A percentile compares a stretch with the other conserved stretches of the same genome.
These are phyloP conservation scores for Eimeria tenella DNA, from an alignment of 169 alveolate genomes.

Conservation along the genomic window DNA sequence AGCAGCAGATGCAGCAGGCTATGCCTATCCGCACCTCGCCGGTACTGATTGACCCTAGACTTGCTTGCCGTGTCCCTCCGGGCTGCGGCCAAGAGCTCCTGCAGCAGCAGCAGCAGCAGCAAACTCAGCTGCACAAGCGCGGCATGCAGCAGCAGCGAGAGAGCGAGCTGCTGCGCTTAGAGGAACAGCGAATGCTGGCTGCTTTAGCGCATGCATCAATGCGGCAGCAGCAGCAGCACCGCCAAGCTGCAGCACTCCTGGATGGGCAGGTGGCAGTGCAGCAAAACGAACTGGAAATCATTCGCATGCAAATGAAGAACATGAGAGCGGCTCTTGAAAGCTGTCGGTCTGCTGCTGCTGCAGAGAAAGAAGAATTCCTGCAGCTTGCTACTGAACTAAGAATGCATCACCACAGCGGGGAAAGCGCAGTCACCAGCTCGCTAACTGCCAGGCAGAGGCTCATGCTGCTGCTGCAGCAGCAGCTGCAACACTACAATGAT, in stretches of 20 bases:
- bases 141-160: background rate
- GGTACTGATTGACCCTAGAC: background rate
- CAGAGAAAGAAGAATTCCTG: conserved; percentile 28
- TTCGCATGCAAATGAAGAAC: conserved; percentile 28
- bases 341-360: conserved; percentile 40
- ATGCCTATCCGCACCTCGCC: background rate
- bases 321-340: conserved; percentile 25
- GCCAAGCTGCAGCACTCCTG: conserved; percentile 57
- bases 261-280: conserved; percentile 56
- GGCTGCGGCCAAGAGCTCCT: conserved; percentile 1
- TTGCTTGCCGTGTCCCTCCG: background rate
- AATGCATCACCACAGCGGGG: background rate
- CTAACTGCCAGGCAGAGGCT: conserved; percentile 39
- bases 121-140: background rate
- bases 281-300: conserved; percentile 38
- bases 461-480: conserved; percentile 59
- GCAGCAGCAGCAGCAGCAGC: conserved; percentile 62
- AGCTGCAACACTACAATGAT: conserved; percentile 29
- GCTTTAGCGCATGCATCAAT: conserved; percentile 22
- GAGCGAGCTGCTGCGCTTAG: background rate
- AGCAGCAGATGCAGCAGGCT: conserved; percentile 23
- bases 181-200: conserved; percentile 26
- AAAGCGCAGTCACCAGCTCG: background rate
- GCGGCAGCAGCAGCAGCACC: conserved; percentile 56
- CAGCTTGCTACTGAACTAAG: conserved; percentile 51